A percentile compares a stretch with the other conserved stretches of the same genome.
These are phyloP conservation scores for Cadophora gregata DNA, from an alignment of 2,329 filamentous ascomycete species.

Conservation along the genomic window DNA sequence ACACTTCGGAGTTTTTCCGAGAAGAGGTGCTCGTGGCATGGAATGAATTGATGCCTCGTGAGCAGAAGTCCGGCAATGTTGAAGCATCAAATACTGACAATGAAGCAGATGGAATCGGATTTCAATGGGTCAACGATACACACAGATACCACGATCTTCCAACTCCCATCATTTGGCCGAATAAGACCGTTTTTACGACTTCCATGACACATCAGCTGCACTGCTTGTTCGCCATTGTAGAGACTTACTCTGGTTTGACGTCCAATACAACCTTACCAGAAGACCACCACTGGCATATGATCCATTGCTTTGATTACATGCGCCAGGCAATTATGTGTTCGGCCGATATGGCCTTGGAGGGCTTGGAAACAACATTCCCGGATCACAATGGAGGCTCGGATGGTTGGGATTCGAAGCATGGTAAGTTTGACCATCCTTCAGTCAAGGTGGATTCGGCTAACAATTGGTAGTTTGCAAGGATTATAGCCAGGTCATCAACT, in stretches of 20 bases:
- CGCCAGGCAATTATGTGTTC: constrained; percentile 33
- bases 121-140: constrained; percentile 47
- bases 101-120: constrained; percentile 46
- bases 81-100: neutral
- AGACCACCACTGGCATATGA: constrained; percentile 31
- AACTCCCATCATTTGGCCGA: constrained; percentile 44
- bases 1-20: constrained; percentile 48
- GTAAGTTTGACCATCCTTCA: constrained; percentile 37
- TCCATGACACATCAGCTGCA: constrained; percentile 34
- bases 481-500: constrained; percentile 49
- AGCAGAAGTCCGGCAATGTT: constrained; percentile 13
- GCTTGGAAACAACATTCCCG: constrained; percentile 53
- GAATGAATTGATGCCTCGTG: constrained; percentile 51
- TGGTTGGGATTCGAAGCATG: constrained; percentile 55
- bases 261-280: constrained; percentile 26
- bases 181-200: constrained; percentile 33
- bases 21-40: constrained; percentile 47
- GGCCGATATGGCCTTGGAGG: constrained; percentile 38
- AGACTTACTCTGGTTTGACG: constrained; percentile 28
- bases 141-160: constrained; percentile 47
- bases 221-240: constrained; percentile 29
- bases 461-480: constrained; percentile 49
- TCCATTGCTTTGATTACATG: constrained; percentile 35
- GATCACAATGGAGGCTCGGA: constrained; percentile 54
- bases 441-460: constrained; percentile 10